Conservation (phyloP, 495 filamentous ascomycete genomes). For the Penicillium flavigenum region DNA sequence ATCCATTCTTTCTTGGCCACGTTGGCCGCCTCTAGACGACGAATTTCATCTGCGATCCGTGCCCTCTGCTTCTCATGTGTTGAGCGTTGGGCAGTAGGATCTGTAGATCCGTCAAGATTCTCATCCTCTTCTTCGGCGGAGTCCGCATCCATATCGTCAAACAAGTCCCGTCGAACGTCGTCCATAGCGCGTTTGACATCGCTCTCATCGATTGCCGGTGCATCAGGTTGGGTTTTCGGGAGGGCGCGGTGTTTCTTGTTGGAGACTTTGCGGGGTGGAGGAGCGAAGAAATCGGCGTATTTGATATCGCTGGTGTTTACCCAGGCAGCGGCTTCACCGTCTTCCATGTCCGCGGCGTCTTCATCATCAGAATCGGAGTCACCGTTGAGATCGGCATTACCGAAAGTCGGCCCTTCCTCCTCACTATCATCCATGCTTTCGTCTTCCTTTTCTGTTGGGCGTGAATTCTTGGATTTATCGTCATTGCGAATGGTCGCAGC, state of each 20-base stretch:
- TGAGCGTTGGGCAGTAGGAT: slow-evolving; percentile 62
- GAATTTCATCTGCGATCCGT: slow-evolving; percentile 83
- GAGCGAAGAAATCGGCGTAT: slow-evolving; percentile 89
- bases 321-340: slow-evolving; percentile 47
- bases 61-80: slow-evolving; percentile 85
- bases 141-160: slow-evolving; percentile 66
- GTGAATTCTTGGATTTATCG: slow-evolving; percentile 15
- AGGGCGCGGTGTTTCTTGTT: slow-evolving; percentile 48
- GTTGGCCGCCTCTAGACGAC: slow-evolving; percentile 81
- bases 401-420: slow-evolving; percentile 76
- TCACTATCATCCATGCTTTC: slow-evolving; percentile 54
- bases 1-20: slow-evolving; percentile 93
- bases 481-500: slow-evolving; percentile 19
- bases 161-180: slow-evolving; percentile 86
- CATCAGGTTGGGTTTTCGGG: slow-evolving; percentile 50
- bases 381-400: slow-evolving; percentile 61
- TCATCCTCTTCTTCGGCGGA: slow-evolving; percentile 50
- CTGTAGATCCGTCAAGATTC: slow-evolving; percentile 32
- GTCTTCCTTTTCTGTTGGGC: slow-evolving; percentile 23
- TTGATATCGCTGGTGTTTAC: slow-evolving; percentile 81
- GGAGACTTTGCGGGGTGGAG: slow-evolving; percentile 68
- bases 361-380: slow-evolving; percentile 56
- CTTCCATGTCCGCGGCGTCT: slow-evolving; percentile 44
- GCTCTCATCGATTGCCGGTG: slow-evolving; percentile 47
- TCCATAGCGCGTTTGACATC: slow-evolving; percentile 86